phyloP scores from a whole-genome alignment of 441 rosid genomes.

The Melastoma candidum region DNA sequence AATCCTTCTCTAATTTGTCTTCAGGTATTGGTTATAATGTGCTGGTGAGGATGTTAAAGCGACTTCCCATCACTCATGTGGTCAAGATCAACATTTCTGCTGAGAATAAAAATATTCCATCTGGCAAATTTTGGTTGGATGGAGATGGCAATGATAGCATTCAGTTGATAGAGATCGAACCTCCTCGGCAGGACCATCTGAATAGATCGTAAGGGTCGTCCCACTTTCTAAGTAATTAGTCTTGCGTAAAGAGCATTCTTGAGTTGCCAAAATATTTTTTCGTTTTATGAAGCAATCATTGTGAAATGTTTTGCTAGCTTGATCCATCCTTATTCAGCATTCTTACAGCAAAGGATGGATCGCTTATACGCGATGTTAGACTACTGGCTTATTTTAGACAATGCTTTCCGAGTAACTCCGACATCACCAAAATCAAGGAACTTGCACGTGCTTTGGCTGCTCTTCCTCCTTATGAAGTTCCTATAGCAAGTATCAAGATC shows the following conservation, averaged over 20 bases:
- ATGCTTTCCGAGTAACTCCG: conserved; percentile 52
- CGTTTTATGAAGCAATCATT: neutral
- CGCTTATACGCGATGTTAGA: conserved; percentile 59
- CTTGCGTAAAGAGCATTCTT: too few relatives aligned
- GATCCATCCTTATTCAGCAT: conserved; percentile 29
- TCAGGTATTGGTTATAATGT: conserved; percentile 82
- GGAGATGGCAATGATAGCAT: conserved; percentile 24
- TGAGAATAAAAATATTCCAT: conserved; percentile 63
- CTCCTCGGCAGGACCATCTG: conserved; percentile 51
- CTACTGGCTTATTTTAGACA: conserved; percentile 80
- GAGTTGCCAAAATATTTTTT: neutral
- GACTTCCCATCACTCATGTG: conserved; percentile 67
- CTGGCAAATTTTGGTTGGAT: conserved; percentile 70
- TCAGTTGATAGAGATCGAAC: conserved; percentile 58
- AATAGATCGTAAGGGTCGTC: conserved; percentile 57
- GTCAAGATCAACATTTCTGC: conserved; percentile 70
- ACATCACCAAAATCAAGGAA: conserved; percentile 62
- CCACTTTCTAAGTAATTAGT: conserved; percentile 1
- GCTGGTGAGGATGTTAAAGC: conserved; percentile 63
- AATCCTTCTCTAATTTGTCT: conserved; percentile 3
- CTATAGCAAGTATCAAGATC: conserved; percentile 58
- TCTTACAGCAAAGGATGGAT: conserved; percentile 52
- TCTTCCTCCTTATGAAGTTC: conserved; percentile 82
- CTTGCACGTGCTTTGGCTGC: conserved; percentile 78
- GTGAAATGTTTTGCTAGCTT: neutral